Conservation (phyloP, 2,329 filamentous ascomycete genomes). For the Purpureocillium lavendulum region DNA sequence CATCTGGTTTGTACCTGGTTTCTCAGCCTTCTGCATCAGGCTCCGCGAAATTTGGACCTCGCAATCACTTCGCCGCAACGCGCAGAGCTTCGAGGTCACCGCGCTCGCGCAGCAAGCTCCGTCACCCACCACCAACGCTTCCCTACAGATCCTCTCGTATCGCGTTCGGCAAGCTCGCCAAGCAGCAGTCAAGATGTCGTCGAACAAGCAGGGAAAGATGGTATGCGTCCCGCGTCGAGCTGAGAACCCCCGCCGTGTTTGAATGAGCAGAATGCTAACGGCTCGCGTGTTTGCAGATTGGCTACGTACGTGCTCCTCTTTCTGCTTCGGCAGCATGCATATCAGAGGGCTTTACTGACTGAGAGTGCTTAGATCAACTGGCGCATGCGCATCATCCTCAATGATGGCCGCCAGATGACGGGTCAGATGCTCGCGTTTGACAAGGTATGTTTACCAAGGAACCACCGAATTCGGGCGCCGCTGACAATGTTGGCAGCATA, state of each 20-base stretch:
- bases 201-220: constrained; percentile 97
- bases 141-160: constrained; percentile 20
- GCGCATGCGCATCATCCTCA: constrained; percentile 94
- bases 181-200: constrained; percentile 21
- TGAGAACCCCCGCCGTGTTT: constrained; percentile 24
- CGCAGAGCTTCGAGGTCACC: constrained; percentile 33
- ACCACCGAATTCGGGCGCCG: background rate
- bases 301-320: constrained; percentile 51
- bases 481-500: constrained; percentile 55
- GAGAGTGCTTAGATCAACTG: constrained; percentile 74
- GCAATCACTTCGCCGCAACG: constrained; percentile 34
- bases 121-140: constrained; percentile 32
- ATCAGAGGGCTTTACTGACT: constrained; percentile 3
- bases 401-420: constrained; percentile 92
- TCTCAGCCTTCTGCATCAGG: constrained; percentile 30
- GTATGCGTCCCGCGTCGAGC: constrained; percentile 47
- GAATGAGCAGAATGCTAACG: constrained; percentile 54
- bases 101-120: constrained; percentile 30
- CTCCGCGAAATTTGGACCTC: constrained; percentile 37
- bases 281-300: constrained; percentile 47
- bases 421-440: constrained; percentile 98
- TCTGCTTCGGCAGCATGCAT: constrained; percentile 10
- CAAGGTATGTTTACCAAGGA: constrained; percentile 52
- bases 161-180: constrained; percentile 16
- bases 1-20: constrained; percentile 21